A percentile compares a stretch with the other conserved stretches of the same genome.
phyloP scores from a whole-genome alignment of 371 early-diverging fungal species.

The Batkoa obscura region DNA sequence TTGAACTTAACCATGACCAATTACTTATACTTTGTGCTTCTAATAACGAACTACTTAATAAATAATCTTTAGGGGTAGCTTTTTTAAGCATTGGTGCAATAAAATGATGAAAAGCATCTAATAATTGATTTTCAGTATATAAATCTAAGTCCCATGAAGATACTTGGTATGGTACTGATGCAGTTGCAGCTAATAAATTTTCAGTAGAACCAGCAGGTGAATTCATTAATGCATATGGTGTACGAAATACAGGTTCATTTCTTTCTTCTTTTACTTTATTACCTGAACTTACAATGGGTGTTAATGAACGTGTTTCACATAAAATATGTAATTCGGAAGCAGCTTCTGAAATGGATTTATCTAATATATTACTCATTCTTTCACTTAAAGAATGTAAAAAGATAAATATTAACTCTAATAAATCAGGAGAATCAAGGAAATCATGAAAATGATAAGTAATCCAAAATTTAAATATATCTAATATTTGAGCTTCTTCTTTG shows the following conservation, averaged over 20 bases:
- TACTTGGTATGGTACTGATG: neutral
- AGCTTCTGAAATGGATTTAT: neutral
- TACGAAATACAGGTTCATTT: neutral
- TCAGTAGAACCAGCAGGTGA: neutral
- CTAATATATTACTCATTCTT: neutral
- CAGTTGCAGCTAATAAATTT: neutral
- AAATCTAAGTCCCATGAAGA: neutral
- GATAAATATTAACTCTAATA: slow-evolving; percentile 8
- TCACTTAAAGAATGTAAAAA: slow-evolving; percentile 1
- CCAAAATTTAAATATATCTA: slow-evolving; percentile 46
- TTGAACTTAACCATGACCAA: slow-evolving; percentile 39
- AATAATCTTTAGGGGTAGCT: slow-evolving; percentile 49
- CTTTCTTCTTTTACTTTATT: neutral
- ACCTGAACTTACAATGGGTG: neutral
- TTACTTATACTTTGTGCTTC: slow-evolving; percentile 45
- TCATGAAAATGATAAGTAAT: slow-evolving; percentile 34
- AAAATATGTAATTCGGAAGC: neutral
- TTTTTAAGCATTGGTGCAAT: slow-evolving; percentile 24
- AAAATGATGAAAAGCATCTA: slow-evolving; percentile 13
- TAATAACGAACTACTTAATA: slow-evolving; percentile 40
- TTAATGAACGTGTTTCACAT: neutral
- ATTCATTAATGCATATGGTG: neutral
- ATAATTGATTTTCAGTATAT: neutral
- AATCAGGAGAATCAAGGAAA: slow-evolving; percentile 34
- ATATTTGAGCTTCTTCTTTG: slow-evolving; percentile 4